Percentiles rank a stretch among this genome's conserved stretches.
Conservation (phyloP, 495 filamentous ascomycete species). For the Annulohypoxylon nitens region DNA sequence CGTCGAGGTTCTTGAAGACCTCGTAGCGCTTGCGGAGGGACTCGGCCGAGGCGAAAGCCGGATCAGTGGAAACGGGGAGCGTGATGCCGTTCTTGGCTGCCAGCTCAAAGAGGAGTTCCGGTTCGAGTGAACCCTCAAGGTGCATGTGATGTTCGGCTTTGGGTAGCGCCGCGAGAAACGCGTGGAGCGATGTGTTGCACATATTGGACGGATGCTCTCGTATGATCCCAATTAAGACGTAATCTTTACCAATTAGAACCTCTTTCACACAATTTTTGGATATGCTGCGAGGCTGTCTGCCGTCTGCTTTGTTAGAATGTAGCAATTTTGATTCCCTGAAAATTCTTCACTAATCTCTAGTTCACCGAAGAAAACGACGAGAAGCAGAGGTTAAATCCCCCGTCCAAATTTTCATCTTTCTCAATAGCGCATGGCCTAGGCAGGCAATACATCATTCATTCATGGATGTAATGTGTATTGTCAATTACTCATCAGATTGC, state of each 20-base stretch:
- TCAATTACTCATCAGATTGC: constrained; percentile 1
- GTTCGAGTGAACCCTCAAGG: constrained; percentile 77
- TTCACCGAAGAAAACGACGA: background rate
- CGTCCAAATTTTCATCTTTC: background rate
- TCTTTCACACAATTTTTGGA: background rate
- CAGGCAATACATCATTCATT: background rate
- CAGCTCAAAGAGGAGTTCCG: constrained; percentile 75
- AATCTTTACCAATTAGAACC: background rate
- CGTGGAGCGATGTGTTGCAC: constrained; percentile 68
- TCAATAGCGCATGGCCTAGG: background rate
- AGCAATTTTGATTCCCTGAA: background rate
- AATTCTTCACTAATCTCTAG: background rate
- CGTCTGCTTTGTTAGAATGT: background rate
- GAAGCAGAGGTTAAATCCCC: background rate
- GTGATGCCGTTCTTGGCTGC: constrained; percentile 71
- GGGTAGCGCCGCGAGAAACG: constrained; percentile 74
- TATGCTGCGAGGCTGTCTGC: background rate
- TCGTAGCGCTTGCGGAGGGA: constrained; percentile 71
- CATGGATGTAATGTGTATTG: constrained; percentile 4
- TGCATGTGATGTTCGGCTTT: constrained; percentile 88
- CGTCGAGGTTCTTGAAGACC: constrained; percentile 76
- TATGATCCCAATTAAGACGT: background rate
- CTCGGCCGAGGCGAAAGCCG: constrained; percentile 70
- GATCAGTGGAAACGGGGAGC: constrained; percentile 67
- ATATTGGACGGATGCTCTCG: constrained; percentile 49